Percentiles rank a stretch among this genome's conserved stretches.
Evolutionary conservation across 1,284 basidiomycete genomes (phyloP).

Genomic region (Cutaneotrichosporon dermatis): DNA sequence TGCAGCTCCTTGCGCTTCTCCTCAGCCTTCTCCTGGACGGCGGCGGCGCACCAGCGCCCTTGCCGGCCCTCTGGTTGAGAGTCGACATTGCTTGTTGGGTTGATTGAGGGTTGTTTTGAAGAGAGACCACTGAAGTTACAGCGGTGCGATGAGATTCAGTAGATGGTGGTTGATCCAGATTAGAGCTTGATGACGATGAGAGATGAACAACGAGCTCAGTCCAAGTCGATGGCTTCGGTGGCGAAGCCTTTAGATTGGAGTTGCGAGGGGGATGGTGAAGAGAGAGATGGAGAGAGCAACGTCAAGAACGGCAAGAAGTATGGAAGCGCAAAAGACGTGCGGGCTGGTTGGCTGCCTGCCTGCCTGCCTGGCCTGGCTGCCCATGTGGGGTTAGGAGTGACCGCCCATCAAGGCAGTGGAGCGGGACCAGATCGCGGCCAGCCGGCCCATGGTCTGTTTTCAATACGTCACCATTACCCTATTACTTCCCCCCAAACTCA

Average conservation of each 20-base stretch:
- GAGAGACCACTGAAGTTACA: not conserved
- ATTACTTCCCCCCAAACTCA: too few relatives aligned
- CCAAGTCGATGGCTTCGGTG: too few relatives aligned
- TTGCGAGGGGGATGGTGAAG: not conserved
- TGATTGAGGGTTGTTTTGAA: not conserved
- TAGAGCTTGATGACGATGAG: not conserved
- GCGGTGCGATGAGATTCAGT: not conserved
- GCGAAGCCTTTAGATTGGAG: too few relatives aligned
- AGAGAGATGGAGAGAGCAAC: not conserved
- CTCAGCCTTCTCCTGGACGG: constrained; percentile 14
- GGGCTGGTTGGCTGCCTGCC: too few relatives aligned
- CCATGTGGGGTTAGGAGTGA: too few relatives aligned
- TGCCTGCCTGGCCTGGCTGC: too few relatives aligned
- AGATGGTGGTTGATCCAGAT: not conserved
- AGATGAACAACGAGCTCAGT: not conserved
- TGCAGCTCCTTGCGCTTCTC: constrained; percentile 60
- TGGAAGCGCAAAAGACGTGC: too few relatives aligned
- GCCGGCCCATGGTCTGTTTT: too few relatives aligned
- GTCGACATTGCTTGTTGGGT: not conserved
- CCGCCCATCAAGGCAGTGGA: too few relatives aligned
- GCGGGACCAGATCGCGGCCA: too few relatives aligned
- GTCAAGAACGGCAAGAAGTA: too few relatives aligned
- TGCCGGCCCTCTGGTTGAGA: constrained; percentile 1
- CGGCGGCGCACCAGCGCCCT: not conserved
- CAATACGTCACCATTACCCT: too few relatives aligned